These are phyloP conservation scores for Penstemon davidsonii DNA, from an alignment of 257 asterid genomes.

Conservation along the genomic window DNA sequence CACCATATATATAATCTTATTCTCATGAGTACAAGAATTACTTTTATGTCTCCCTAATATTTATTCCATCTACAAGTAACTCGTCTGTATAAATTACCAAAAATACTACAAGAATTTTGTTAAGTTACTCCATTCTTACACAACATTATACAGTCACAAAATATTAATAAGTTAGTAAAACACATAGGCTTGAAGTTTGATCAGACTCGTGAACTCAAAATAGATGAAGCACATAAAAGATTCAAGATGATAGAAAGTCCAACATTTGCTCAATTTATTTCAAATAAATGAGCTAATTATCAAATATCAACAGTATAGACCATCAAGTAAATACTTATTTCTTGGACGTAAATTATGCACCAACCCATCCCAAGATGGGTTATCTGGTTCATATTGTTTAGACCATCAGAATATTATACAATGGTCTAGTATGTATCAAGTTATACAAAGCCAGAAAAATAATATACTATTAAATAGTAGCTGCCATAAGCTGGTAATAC, in stretches of 20 bases:
- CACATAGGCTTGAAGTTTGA: background rate
- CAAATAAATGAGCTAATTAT: slow-evolving; percentile 4
- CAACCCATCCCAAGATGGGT: background rate
- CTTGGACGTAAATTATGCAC: slow-evolving; percentile 4
- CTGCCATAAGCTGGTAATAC: too few species aligned
- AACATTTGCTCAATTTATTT: slow-evolving; percentile 2
- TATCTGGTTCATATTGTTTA: background rate
- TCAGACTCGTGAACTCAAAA: too few species aligned
- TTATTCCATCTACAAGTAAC: slow-evolving; percentile 7
- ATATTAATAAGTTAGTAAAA: background rate
- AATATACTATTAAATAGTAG: too few species aligned
- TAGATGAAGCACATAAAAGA: background rate
- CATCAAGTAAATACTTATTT: background rate
- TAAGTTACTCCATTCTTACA: background rate
- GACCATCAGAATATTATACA: background rate
- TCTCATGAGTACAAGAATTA: background rate
- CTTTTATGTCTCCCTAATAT: background rate
- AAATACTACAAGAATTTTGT: background rate
- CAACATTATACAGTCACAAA: too few species aligned
- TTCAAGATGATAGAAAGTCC: background rate
- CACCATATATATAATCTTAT: slow-evolving; percentile 15
- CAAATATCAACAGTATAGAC: background rate
- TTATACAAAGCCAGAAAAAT: background rate
- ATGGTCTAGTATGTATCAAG: background rate
- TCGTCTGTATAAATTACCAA: background rate